A percentile compares a stretch with the other conserved stretches of the same genome.
These are phyloP conservation scores for Hypoxylon trugodes DNA, from an alignment of 495 filamentous ascomycete genomes.

Conservation along the genomic window DNA sequence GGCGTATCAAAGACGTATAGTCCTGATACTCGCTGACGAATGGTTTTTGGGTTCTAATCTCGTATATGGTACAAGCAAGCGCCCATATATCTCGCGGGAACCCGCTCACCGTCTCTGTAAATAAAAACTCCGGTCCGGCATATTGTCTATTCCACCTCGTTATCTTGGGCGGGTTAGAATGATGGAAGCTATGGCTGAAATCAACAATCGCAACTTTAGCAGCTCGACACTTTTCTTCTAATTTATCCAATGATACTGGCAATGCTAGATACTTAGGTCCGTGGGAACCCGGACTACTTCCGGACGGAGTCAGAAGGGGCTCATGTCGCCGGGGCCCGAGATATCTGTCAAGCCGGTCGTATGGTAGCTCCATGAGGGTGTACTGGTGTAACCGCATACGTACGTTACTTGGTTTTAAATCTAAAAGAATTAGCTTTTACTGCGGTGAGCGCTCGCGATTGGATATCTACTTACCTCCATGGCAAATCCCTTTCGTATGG, in stretches of 20 bases:
- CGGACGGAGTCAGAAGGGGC: background rate
- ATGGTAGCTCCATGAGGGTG: constrained; percentile 4
- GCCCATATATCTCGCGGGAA: constrained; percentile 39
- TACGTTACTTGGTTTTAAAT: constrained; percentile 21
- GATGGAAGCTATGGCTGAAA: constrained; percentile 32
- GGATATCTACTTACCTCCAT: constrained; percentile 11
- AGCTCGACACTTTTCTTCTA: constrained; percentile 16
- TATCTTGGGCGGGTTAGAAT: background rate
- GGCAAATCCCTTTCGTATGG: constrained; percentile 20
- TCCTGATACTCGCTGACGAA: constrained; percentile 19
- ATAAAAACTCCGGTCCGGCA: constrained; percentile 36
- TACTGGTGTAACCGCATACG: constrained; percentile 13
- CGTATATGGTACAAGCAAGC: constrained; percentile 31
- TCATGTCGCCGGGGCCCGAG: constrained; percentile 13
- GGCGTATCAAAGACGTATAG: constrained; percentile 5
- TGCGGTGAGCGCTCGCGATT: background rate
- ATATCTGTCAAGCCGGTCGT: background rate
- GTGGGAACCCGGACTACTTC: constrained; percentile 3
- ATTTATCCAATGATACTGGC: constrained; percentile 8
- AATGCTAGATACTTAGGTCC: background rate
- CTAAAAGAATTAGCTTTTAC: background rate
- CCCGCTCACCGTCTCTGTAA: constrained; percentile 21
- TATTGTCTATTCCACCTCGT: constrained; percentile 26
- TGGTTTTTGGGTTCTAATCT: constrained; percentile 12
- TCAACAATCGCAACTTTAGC: constrained; percentile 37